A percentile compares a stretch with the other conserved stretches of the same genome.
Conservation (phyloP, 106 monocot genomes). For the Vanilla planifolia region DNA sequence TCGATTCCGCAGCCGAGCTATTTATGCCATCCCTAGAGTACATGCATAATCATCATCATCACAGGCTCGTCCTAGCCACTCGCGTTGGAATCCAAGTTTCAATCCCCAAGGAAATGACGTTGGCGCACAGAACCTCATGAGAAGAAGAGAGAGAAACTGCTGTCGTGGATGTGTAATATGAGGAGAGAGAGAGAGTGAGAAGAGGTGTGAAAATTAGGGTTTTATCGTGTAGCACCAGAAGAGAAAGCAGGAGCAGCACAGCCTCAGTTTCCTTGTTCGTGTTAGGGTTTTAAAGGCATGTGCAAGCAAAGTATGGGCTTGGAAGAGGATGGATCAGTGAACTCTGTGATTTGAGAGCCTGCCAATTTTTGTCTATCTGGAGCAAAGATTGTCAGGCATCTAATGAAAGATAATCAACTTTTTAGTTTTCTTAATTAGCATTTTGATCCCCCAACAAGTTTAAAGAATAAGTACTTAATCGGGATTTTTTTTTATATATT, state of each 20-base stretch:
- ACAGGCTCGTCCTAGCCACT: background rate
- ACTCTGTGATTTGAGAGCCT: no score
- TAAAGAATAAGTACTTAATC: no score
- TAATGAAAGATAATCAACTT: no score
- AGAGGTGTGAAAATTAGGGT: background rate
- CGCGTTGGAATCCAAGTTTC: background rate
- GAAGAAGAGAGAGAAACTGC: background rate
- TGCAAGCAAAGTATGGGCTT: no score
- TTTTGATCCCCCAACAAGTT: no score
- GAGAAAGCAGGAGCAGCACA: background rate
- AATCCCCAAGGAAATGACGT: background rate
- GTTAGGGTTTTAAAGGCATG: background rate
- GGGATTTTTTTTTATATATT: no score
- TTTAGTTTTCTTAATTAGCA: no score
- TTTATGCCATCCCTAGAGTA: background rate
- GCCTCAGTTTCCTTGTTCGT: slow-evolving; percentile 5
- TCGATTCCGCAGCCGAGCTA: background rate
- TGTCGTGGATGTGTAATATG: no score
- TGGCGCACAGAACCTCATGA: background rate
- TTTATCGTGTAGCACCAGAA: slow-evolving; percentile 1
- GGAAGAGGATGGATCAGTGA: no score
- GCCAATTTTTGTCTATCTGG: no score
- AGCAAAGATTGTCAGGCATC: no score
- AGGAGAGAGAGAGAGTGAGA: background rate
- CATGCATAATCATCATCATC: no score